Evolutionary conservation across 2,329 filamentous ascomycete genomes (phyloP).

Genomic region (Incumbomyces lentus): DNA sequence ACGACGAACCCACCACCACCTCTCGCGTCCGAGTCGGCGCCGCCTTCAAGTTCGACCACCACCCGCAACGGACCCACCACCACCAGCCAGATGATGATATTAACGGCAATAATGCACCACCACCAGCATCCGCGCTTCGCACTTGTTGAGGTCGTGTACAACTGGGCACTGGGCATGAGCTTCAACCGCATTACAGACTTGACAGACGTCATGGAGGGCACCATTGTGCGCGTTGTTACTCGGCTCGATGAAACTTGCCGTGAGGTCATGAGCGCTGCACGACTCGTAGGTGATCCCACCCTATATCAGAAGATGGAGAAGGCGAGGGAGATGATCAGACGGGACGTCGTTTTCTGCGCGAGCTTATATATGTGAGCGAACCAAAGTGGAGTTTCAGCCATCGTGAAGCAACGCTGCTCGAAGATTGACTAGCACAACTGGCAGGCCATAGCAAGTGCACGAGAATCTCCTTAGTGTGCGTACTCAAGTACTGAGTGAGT

Average conservation of each 20-base stretch:
- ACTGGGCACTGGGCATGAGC: constrained; percentile 95
- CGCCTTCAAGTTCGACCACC: constrained; percentile 58
- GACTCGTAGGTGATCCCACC: constrained; percentile 87
- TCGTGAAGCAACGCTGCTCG: too few species aligned
- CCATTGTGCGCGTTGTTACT: constrained; percentile 91
- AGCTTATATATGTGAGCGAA: constrained; percentile 65
- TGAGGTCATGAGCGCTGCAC: constrained; percentile 92
- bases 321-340: constrained; percentile 94
- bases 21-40: constrained; percentile 49
- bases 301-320: constrained; percentile 94
- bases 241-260: constrained; percentile 90
- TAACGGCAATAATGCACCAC: too few species aligned
- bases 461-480: too few species aligned
- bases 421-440: too few species aligned
- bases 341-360: constrained; percentile 85
- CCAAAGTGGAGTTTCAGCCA: too few species aligned
- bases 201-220: constrained; percentile 93
- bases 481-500: too few species aligned
- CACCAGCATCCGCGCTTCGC: constrained; percentile 65
- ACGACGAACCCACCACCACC: too few species aligned
- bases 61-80: background rate
- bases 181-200: constrained; percentile 96
- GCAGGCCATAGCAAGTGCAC: too few species aligned
- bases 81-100: background rate
- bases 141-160: constrained; percentile 93